Conservation (phyloP, 352 stramenopile genomes). For the Phytophthora boehmeriae region DNA sequence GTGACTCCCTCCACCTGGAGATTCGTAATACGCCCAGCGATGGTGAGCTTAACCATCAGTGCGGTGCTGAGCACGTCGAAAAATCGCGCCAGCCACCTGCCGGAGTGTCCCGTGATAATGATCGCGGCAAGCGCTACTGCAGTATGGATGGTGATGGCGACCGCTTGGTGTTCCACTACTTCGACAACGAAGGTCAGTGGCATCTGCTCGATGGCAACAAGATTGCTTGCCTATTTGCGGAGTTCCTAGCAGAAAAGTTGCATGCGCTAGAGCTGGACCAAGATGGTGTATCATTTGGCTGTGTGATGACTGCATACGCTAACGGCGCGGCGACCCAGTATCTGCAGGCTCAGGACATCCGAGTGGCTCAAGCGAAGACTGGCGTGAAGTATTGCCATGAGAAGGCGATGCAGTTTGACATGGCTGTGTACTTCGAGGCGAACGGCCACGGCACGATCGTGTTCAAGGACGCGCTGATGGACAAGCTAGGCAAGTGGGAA, state of each 20-base stretch:
- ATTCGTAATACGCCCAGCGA: conserved; percentile 81
- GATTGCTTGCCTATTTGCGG: conserved; percentile 95
- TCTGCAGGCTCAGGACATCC: conserved; percentile 71
- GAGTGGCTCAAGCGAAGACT: conserved; percentile 94
- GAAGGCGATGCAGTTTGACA: conserved; percentile 95
- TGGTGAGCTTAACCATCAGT: conserved; percentile 95
- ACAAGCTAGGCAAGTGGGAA: conserved; percentile 85
- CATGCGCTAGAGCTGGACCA: conserved; percentile 67
- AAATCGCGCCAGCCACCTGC: conserved; percentile 89
- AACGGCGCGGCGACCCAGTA: conserved; percentile 96
- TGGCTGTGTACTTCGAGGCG: conserved; percentile 99
- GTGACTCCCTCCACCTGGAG: conserved; percentile 82
- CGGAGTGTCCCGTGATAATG: conserved; percentile 65
- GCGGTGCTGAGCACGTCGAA: conserved; percentile 97
- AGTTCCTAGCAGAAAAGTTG: conserved; percentile 94
- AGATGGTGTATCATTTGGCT: conserved; percentile 90
- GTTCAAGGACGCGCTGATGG: conserved; percentile 91
- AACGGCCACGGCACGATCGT: conserved; percentile 99
- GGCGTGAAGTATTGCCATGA: conserved; percentile 99
- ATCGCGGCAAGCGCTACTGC: conserved; percentile 86
- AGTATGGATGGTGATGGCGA: conserved; percentile 98
- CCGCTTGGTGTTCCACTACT: conserved; percentile 97
- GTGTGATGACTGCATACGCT: conserved; percentile 99
- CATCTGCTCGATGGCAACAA: conserved; percentile 98
- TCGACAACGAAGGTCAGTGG: conserved; percentile 76